phyloP scores from a whole-genome alignment of 1,284 basidiomycete genomes.

The Moesziomyces aphidis region DNA sequence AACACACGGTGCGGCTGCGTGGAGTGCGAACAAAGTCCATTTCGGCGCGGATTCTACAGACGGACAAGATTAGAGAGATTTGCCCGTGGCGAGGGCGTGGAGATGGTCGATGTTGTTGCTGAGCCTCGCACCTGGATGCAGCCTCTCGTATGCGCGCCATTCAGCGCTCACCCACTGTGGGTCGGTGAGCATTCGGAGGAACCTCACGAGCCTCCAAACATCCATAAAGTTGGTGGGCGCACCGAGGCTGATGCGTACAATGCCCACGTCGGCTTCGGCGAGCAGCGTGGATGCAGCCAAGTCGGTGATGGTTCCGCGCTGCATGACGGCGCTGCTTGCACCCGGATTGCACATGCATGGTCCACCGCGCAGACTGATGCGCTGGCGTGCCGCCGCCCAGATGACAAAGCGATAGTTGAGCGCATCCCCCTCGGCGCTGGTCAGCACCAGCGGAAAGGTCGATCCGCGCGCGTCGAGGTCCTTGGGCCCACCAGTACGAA shows the following conservation, averaged over 20 bases:
- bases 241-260: constrained; percentile 23
- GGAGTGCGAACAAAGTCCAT: too few species aligned
- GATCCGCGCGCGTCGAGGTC: not conserved
- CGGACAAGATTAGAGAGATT: not conserved
- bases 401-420: constrained; percentile 37
- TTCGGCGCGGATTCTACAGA: too few species aligned
- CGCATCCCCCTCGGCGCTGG: not conserved
- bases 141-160: constrained; percentile 9
- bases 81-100: constrained; percentile 8
- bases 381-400: constrained; percentile 9
- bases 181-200: constrained; percentile 7
- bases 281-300: constrained; percentile 7
- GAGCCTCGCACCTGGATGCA: not conserved
- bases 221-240: constrained; percentile 23
- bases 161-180: not conserved
- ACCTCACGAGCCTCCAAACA: constrained; percentile 15
- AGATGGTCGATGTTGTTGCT: constrained; percentile 18
- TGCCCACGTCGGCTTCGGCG: constrained; percentile 25
- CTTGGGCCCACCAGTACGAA: constrained; percentile 4
- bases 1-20: too few species aligned
- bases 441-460: constrained; percentile 20
- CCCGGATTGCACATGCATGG: constrained; percentile 45
- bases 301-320: constrained; percentile 24
- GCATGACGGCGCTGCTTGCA: constrained; percentile 19
- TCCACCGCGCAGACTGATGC: constrained; percentile 29